These are phyloP conservation scores for Canavalia gladiata DNA, from an alignment of 306 rosid genomes.

Conservation along the genomic window DNA sequence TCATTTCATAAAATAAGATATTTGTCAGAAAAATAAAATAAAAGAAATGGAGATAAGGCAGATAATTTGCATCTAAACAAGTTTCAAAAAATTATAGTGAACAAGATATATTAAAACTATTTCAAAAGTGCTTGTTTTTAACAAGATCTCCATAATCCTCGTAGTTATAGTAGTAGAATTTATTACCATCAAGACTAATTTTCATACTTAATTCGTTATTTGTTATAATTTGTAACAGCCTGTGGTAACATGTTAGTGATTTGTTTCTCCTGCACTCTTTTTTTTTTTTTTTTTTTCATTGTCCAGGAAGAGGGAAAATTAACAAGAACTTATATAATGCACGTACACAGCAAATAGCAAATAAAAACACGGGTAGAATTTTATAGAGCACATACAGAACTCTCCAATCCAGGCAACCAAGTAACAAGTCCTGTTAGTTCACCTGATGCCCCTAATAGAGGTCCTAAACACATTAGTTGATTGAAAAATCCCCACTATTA, in stretches of 20 bases:
- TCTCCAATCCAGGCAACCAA: background rate
- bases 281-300: background rate
- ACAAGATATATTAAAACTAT: too few relatives aligned
- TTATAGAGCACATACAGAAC: too few relatives aligned
- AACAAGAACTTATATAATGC: background rate
- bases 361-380: too few relatives aligned
- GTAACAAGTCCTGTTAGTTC: background rate
- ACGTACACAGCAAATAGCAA: background rate
- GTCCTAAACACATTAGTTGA: background rate
- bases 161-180: too few relatives aligned
- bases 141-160: too few relatives aligned
- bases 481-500: background rate
- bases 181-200: background rate
- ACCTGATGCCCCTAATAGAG: background rate
- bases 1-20: too few relatives aligned
- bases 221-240: background rate
- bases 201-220: background rate
- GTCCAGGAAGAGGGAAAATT: background rate
- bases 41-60: too few relatives aligned
- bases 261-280: background rate
- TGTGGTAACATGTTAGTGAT: background rate
- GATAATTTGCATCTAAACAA: too few relatives aligned
- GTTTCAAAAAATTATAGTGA: too few relatives aligned
- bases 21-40: too few relatives aligned
- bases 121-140: too few relatives aligned